Base-by-base conservation (phyloP, 2,329 filamentous ascomycete species). In the Orbilia oligospora region DNA sequence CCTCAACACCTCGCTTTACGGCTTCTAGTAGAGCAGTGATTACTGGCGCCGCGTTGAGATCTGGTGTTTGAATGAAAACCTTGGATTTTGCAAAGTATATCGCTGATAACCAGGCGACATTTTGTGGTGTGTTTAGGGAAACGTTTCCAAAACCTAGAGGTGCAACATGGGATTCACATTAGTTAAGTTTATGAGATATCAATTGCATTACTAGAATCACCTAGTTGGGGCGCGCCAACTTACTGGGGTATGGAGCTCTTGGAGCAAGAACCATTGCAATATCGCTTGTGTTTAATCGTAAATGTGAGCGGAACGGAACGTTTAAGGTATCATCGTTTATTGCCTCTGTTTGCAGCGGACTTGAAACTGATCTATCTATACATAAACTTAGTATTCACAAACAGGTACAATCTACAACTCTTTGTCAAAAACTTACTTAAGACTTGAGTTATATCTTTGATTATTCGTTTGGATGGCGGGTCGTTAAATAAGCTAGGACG, bases 21-120 rank as follows among this genome's bases (percentile, higher is more conserved):
- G 75, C 75, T 18, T 64, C 30, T 5, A 78, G n/a, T 1, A 73
- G 3, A 12, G 75, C 61, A 9, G 51, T 46, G 10, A 68, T 44
- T 14, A 78, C 41, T 1, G 51, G 75, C 14, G 33, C 6, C 2
- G 68, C 69, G 22, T 78, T 78, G 4, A 78, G 36, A 22, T 78
- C 75, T 2, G 75, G 75, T 1, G 75, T 78, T 51, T 78, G 75
- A 1, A 78, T 69, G 27, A 68, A 78, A 12, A 78, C 61, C 36
- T 51, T 64, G 5, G 53, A 63, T 48, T 78, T 14, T 38, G 75
- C 68, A 24, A 68, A 78, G 12, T 46, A 9, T n/a, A 78, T 68
- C 1, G n/a, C 68, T 10, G 75, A 68, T 22, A 72, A 22, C 75
- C 75, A 78, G 12, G 75, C 68, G 16, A 44, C 41, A 24, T 78